Base-by-base conservation (phyloP, 2,329 filamentous ascomycete species). In the Penicillium psychrosexuale region DNA sequence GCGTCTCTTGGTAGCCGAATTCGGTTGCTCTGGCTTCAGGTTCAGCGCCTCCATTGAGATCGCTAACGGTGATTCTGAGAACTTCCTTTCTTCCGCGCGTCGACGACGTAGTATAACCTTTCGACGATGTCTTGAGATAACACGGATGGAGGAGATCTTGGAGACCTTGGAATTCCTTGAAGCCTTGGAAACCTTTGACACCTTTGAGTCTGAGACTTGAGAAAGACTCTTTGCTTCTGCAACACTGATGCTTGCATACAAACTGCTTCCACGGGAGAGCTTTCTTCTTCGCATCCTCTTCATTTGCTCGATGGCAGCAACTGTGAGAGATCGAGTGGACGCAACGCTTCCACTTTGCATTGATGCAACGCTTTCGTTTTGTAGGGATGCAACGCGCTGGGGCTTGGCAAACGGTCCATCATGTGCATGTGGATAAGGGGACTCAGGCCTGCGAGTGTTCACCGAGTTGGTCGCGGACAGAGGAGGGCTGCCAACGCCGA, bases 1-100 rank as follows among this genome's bases (percentile, higher is more conserved):
- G 3, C 58, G 69, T 44, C 61, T 69, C 47, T 72, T 73, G 51
- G 70, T 69, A 2, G 69, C 71, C 22, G 68, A 61, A 38, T 64
- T 78, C 6, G 69, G 66, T 33, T 65, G 63, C n/a, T 65, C 68
- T 9, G 48, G 36, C 34, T 53, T 57, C 9, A 42, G 13, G 24
- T 33, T 9, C 9, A 13, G 28, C 0, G 27, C 8, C 30, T 48
- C 39, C n/a, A 36, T 17, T 31, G 38, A 37, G 13, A 12, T 8
- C 15, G 2, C 9, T 15, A 9, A 31, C 8, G 8, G 22, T 12
- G 34, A 11, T 8, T 3, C n/a, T 1, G 6, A 3, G 19, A 42
- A 8, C 39, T 24, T 36, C 42, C 47, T 30, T 40, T 4, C 48
- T 51, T 57, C 39, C 2, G 51, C 55, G 24, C 48, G 55, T 34